Conservation (phyloP, 176 grass and related monocot genomes). For the Oryza meyeriana region DNA sequence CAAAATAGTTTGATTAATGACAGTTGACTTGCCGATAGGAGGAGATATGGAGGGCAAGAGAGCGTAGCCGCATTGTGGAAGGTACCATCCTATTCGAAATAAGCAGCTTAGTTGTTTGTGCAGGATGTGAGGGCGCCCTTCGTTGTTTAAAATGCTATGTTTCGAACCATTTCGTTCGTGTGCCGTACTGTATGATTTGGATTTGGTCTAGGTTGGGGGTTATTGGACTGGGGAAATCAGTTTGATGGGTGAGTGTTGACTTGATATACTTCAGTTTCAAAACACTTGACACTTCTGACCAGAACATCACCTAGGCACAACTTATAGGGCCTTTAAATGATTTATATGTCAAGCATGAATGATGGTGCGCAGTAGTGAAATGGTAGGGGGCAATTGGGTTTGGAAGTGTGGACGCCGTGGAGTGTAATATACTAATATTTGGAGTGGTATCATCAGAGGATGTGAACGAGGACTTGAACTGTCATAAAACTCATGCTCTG, state of each 20-base stretch:
- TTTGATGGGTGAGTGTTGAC: not conserved
- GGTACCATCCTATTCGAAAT: not conserved
- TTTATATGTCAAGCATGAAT: not conserved
- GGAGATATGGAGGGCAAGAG: not conserved
- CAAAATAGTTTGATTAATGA: not conserved
- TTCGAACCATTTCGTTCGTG: not conserved
- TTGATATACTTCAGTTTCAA: not conserved
- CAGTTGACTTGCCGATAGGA: slow-evolving; percentile 2
- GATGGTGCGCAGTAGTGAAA: no score
- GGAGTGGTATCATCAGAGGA: no score
- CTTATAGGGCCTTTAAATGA: not conserved
- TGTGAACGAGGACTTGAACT: no score
- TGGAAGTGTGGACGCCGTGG: no score
- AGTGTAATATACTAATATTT: no score
- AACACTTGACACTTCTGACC: not conserved
- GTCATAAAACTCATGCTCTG: no score
- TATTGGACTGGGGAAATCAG: not conserved
- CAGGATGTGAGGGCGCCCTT: not conserved
- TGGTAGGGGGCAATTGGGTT: no score
- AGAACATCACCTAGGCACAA: not conserved
- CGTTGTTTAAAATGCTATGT: not conserved
- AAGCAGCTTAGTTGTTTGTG: not conserved
- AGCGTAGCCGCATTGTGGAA: not conserved
- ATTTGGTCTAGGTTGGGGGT: not conserved
- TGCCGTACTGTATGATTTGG: not conserved